A percentile compares a stretch with the other conserved stretches of the same genome.
Conservation (phyloP, 139 green algal species). For the Eudorina sp. region DNA sequence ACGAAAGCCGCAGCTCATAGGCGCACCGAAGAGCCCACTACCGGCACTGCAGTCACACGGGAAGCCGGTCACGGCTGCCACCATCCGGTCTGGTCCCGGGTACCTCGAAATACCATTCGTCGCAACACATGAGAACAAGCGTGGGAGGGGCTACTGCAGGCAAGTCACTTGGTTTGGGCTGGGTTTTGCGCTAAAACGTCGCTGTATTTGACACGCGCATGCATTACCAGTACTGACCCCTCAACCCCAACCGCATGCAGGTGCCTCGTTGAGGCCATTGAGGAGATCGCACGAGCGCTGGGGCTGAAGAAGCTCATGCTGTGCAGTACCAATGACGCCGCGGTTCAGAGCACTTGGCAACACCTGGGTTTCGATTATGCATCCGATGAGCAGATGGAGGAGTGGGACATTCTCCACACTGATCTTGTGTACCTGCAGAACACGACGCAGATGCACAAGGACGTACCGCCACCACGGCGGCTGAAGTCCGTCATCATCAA, state of each 20-base stretch:
- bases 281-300: slow-evolving; percentile 77
- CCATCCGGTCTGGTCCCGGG: slow-evolving; percentile 83
- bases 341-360: slow-evolving; percentile 75
- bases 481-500: slow-evolving; percentile 76
- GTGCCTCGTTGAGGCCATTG: slow-evolving; percentile 89
- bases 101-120: slow-evolving; percentile 95
- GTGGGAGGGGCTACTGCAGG: slow-evolving; percentile 84
- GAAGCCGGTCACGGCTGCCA: slow-evolving; percentile 87
- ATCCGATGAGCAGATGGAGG: slow-evolving; percentile 76
- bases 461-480: slow-evolving; percentile 61
- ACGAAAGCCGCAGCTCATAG: slow-evolving; percentile 58
- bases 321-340: slow-evolving; percentile 72
- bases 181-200: too few relatives aligned
- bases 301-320: slow-evolving; percentile 71
- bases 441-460: slow-evolving; percentile 90
- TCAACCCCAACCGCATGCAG: slow-evolving; percentile 56
- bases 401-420: slow-evolving; percentile 77
- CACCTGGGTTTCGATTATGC: slow-evolving; percentile 87
- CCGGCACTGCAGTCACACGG: slow-evolving; percentile 77
- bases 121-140: slow-evolving; percentile 83
- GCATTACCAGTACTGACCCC: background rate
- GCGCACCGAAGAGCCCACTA: slow-evolving; percentile 68
- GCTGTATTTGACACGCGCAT: background rate
- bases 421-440: slow-evolving; percentile 96
- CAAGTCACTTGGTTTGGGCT: background rate